Evolutionary conservation across 2,329 filamentous ascomycete species (phyloP).

Genomic region (Diaporthe citriasiana): DNA sequence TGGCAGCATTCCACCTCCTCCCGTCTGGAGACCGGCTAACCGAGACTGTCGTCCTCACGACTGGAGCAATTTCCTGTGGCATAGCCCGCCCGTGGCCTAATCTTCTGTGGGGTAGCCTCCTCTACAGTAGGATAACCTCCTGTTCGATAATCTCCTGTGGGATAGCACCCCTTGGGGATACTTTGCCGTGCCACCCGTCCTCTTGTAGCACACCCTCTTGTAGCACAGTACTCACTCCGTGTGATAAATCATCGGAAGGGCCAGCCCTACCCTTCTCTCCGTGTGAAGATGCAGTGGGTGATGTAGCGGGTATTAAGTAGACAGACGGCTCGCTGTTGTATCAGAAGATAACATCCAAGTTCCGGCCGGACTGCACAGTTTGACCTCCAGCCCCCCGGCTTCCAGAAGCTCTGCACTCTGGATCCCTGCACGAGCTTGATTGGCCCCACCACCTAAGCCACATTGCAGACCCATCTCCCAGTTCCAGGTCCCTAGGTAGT

Average conservation of each 20-base stretch:
- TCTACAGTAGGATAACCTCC: constrained; percentile 8
- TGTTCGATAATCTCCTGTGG: neutral
- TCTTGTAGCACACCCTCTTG: neutral
- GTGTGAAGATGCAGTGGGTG: neutral
- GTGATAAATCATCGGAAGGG: neutral
- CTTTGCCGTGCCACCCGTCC: neutral
- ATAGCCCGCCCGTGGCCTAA: constrained; percentile 2
- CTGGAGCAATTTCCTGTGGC: constrained; percentile 7
- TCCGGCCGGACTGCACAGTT: neutral
- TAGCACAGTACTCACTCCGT: neutral
- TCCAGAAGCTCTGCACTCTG: constrained; percentile 16
- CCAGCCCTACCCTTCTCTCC: neutral
- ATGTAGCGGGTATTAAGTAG: neutral
- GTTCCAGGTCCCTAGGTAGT: neutral
- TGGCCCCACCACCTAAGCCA: constrained; percentile 29
- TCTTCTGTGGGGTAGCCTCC: neutral
- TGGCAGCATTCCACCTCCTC: neutral
- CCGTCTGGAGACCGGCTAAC: constrained; percentile 3
- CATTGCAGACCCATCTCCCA: constrained; percentile 24
- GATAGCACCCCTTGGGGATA: neutral
- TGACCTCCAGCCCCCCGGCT: constrained; percentile 10
- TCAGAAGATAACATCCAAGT: neutral
- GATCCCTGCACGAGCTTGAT: constrained; percentile 31
- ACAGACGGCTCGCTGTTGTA: neutral
- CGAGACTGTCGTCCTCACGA: neutral